Base-by-base conservation (phyloP, 139 green algal genomes). In the Chlorella ohadii region DNA sequence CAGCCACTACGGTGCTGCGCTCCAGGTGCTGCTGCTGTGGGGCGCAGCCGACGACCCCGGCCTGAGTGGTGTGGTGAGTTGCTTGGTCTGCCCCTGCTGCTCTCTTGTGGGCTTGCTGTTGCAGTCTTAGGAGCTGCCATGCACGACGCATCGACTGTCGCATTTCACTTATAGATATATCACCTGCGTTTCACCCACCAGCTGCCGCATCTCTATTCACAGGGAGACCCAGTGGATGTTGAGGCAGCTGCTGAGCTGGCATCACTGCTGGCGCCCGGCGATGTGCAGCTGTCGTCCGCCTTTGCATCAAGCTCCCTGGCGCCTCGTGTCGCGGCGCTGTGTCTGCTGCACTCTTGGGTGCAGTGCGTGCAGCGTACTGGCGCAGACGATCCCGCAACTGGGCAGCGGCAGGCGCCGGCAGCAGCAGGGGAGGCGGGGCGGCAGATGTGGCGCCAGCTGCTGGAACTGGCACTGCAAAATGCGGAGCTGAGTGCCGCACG, bases 21-120 rank as follows among this genome's bases (percentile, higher is more conserved):
- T 94, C 33, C 78, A 84, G 78, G 3, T 68, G 74, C 71, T 95
- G 81, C 64, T 91, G 72, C 78, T 95, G 87, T 92, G 86, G 84
- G 91, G 90, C 22, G 70, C 72, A 16, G 44, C 75, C 6, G 84
- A 87, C 22, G 85, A 81, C 63, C 34, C 44, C 39, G 76, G 76
- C 33, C 34, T 41, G 36, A 82, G 36, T 38, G 57, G 57, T 11
- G 57, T 72, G 76, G 76, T 82, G 57, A 44, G 76, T 16, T n/a
- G n/a, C n/a, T n/a, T n/a, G n/a, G 41, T 11, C 59, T 38, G 33
- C 39, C 12, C 25, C 38, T 59, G 70, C 38, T 36, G 44, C 6
- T 6, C 44, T 51, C 7, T 51, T 51, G 6, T 16, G 9, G 7
- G 44, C 44, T 51, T 51, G 44, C 44, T 16, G n/a, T n/a, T n/a